These are phyloP conservation scores for Wallacemonas rigidus DNA, from an alignment of 208 protist genomes.

Conservation along the genomic window DNA sequence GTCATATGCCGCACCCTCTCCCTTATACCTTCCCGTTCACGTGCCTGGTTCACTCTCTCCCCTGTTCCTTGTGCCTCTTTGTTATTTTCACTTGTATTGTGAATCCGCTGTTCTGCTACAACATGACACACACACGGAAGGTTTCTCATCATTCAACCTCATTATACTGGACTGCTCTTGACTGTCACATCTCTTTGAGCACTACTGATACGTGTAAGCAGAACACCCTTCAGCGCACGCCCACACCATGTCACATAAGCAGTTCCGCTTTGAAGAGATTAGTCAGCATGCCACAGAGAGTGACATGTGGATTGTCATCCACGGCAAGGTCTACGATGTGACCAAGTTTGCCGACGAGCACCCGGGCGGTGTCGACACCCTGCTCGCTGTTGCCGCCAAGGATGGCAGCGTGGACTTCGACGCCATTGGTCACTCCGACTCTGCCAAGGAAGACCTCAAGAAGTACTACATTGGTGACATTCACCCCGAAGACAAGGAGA, in stretches of 20 bases:
- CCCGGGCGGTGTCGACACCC: slow-evolving; percentile 88
- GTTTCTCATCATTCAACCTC: background rate
- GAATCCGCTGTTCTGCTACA: too few species aligned
- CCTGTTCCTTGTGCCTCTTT: too few species aligned
- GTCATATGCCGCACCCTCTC: too few species aligned
- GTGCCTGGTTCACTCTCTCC: too few species aligned
- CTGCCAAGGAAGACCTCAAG: slow-evolving; percentile 62
- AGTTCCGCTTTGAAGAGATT: slow-evolving; percentile 65
- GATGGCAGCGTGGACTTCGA: slow-evolving; percentile 88
- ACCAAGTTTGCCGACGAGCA: slow-evolving; percentile 87
- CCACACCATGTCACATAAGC: slow-evolving; percentile 21
- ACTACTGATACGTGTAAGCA: background rate
- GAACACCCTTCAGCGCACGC: background rate
- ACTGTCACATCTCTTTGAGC: background rate
- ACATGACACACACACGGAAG: too few species aligned
- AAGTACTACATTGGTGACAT: slow-evolving; percentile 84
- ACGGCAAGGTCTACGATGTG: slow-evolving; percentile 89
- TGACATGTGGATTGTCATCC: slow-evolving; percentile 83
- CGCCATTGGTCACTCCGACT: slow-evolving; percentile 73
- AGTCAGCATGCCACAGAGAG: slow-evolving; percentile 60
- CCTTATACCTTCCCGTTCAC: too few species aligned
- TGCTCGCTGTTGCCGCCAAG: slow-evolving; percentile 80
- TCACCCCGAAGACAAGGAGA: slow-evolving; percentile 52
- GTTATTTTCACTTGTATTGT: too few species aligned
- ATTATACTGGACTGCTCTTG: background rate